Evolutionary conservation across 345 rosid species (phyloP).

Genomic region (Isatis tinctoria): DNA sequence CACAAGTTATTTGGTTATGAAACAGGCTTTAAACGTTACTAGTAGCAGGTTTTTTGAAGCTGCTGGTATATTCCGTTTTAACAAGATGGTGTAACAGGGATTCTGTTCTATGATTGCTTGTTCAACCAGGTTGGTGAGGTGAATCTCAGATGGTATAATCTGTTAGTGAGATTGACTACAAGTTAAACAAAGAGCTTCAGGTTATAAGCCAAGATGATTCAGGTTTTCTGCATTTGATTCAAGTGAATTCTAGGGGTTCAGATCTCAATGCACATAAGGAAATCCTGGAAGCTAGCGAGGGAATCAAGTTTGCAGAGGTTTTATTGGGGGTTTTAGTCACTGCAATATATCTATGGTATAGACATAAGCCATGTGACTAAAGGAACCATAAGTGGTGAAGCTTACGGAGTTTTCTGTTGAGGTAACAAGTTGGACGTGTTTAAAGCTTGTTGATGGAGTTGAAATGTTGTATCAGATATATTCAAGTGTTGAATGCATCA

Average conservation of each 20-base stretch:
- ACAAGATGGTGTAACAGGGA: neutral
- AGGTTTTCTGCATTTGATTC: neutral
- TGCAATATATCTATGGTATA: fast-evolving
- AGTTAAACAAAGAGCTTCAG: neutral
- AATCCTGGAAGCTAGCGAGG: conserved; percentile 6
- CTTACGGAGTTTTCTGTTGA: neutral
- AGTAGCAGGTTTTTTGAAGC: neutral
- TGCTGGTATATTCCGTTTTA: neutral
- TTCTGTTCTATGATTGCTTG: neutral
- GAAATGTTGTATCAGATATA: neutral
- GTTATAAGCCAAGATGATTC: neutral
- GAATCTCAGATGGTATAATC: neutral
- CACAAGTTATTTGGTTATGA: neutral
- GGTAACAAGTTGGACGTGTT: neutral
- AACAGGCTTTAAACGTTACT: neutral
- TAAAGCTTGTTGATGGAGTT: neutral
- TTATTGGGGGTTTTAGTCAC: neutral
- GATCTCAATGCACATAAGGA: neutral
- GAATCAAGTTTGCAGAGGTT: neutral
- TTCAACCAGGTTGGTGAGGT: neutral
- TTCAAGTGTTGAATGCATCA: neutral
- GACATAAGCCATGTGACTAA: neutral
- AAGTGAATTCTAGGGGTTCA: neutral
- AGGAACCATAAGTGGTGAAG: neutral
- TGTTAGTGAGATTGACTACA: neutral